phyloP scores from a whole-genome alignment of 306 rosid species.

The Begonia peltatifolia region DNA sequence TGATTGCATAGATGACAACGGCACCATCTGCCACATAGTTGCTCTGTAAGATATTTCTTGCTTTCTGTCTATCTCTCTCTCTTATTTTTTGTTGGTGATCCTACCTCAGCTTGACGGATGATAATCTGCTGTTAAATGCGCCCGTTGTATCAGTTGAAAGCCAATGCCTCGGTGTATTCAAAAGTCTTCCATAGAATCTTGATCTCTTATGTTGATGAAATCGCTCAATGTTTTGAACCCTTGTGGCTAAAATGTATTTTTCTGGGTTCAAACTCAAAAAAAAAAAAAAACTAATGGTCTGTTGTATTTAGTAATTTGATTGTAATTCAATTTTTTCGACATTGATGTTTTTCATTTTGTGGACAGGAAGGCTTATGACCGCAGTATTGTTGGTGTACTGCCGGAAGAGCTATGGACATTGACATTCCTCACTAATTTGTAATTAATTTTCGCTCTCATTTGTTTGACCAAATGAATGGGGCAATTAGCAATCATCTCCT shows the following conservation, averaged over 20 bases:
- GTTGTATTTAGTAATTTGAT: too few species aligned
- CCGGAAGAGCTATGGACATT: conserved; percentile 72
- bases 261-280: too few species aligned
- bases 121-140: too few species aligned
- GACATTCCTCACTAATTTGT: conserved; percentile 48
- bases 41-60: background rate
- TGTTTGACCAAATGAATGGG: background rate
- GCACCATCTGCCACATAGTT: conserved; percentile 37
- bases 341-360: background rate
- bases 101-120: too few species aligned
- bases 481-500: background rate
- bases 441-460: conserved; percentile 16
- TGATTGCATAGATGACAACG: conserved; percentile 22
- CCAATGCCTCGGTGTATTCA: too few species aligned
- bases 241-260: background rate
- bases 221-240: background rate
- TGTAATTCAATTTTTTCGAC: background rate
- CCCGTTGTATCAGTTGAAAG: too few species aligned
- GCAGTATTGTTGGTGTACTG: conserved; percentile 33
- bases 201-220: too few species aligned
- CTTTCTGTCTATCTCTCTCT: conserved; percentile 27
- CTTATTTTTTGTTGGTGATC: background rate
- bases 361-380: conserved; percentile 44
- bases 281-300: too few species aligned
- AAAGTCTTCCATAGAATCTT: too few species aligned